Evolutionary conservation across 2,329 filamentous ascomycete genomes (phyloP), one percentile per base, ranked within the genome.

Genomic region (Aspergillus calidoustus): DNA sequence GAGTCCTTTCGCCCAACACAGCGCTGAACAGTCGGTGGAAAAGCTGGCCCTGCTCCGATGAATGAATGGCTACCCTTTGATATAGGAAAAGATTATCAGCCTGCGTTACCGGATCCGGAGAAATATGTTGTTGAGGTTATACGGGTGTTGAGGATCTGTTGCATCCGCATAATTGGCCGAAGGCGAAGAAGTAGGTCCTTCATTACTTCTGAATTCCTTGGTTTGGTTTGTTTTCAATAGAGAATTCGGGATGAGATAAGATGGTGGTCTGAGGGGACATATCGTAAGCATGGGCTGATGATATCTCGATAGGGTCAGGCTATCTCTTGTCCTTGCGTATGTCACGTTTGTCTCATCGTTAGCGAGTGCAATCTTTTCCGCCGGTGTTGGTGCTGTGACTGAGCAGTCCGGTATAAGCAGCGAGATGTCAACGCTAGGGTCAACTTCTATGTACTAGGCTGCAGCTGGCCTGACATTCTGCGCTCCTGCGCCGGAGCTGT

Each of bases 81-180:
- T 15, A 47, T 19, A 31, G 55, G 34, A 7, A 57, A 51, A n/a
- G 47, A 50, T 15, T 57, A 57, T 25, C 55, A 47, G 4, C 47
- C 55, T 41, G 41, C 54, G 25, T 22, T 86, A 7, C 82, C 82
- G 5, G 80, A 82, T 15, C 73, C 78, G 30, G 82, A 85, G 63
- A 79, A 83, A 60, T 86, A 86, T 62, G 79, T 85, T 1, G 83
- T 85, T 13, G 83, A 85, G 51, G 86, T 85, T 64, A 81, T 64
- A 81, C 82, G 54, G 83, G 81, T 2, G 74, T 72, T 0, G 72
- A 82, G 48, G 83, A 86, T 66, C 82, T 82, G 1, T 85, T 70
- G 57, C 57, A 59, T 48, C 81, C 83, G 1, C 80, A 83, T 68
- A 85, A 85, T 57, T 85, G 83, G 82, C 72, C 79, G 0, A 44